These are phyloP conservation scores for Pythium pyrilobum DNA, from an alignment of 352 stramenopile species.

Conservation along the genomic window DNA sequence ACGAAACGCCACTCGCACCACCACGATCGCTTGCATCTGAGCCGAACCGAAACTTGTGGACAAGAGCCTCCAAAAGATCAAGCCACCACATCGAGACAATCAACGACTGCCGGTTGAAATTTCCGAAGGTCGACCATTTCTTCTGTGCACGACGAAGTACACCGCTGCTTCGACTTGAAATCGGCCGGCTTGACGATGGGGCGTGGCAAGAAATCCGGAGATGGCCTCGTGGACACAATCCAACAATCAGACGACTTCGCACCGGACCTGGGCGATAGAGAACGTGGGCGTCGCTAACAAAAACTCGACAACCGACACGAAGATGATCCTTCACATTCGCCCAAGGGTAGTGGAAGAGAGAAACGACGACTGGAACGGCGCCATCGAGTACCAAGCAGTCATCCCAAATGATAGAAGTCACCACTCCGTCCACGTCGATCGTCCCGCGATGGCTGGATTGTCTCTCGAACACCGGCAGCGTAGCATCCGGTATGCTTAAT, in stretches of 20 bases:
- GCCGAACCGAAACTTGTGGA: slow-evolving; percentile 36
- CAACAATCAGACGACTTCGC: slow-evolving; percentile 1
- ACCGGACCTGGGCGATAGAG: not conserved
- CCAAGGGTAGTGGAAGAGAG: slow-evolving; percentile 18
- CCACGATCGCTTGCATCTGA: slow-evolving; percentile 1
- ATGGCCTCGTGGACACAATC: slow-evolving; percentile 14
- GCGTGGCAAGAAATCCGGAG: slow-evolving; percentile 2
- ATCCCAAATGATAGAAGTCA: slow-evolving; percentile 18
- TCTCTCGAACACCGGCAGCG: no score
- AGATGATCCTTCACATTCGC: slow-evolving; percentile 3
- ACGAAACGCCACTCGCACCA: slow-evolving; percentile 10
- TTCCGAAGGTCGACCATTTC: slow-evolving; percentile 20
- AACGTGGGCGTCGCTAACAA: slow-evolving; percentile 9
- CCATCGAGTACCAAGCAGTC: slow-evolving; percentile 14
- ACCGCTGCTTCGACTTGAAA: not conserved
- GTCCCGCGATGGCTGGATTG: not conserved
- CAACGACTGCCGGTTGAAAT: slow-evolving; percentile 15
- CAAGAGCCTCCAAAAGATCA: slow-evolving; percentile 29
- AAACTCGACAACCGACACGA: slow-evolving; percentile 7
- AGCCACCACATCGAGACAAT: slow-evolving; percentile 18
- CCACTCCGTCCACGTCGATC: slow-evolving; percentile 9
- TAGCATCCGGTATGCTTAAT: no score
- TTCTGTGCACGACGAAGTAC: not conserved
- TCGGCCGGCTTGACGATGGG: not conserved
- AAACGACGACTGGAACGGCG: not conserved